A percentile compares a stretch with the other conserved stretches of the same genome.
phyloP scores from a whole-genome alignment of 2,329 filamentous ascomycete genomes.

The Sphaerulina musiva region DNA sequence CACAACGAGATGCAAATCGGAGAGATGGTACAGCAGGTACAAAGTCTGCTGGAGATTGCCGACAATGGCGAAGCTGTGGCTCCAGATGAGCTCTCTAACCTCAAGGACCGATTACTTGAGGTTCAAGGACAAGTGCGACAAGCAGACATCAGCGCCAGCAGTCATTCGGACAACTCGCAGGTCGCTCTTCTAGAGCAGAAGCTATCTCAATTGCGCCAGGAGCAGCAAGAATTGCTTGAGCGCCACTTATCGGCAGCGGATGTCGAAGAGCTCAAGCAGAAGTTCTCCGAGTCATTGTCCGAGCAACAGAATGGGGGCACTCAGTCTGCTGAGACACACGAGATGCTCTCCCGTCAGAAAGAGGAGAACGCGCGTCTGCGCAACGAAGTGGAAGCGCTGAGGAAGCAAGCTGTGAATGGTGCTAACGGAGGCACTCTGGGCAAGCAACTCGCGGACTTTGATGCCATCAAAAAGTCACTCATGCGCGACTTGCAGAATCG shows the following conservation, averaged over 20 bases:
- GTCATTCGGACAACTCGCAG: constrained; percentile 54
- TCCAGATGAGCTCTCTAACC: constrained; percentile 69
- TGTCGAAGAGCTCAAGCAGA: constrained; percentile 74
- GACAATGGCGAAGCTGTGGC: constrained; percentile 70
- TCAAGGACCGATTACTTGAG: constrained; percentile 74
- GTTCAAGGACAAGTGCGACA: constrained; percentile 89
- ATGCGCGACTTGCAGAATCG: constrained; percentile 99
- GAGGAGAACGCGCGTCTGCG: constrained; percentile 79
- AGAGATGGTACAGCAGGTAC: constrained; percentile 75
- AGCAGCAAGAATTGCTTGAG: constrained; percentile 77
- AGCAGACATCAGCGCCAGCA: constrained; percentile 73
- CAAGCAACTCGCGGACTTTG: constrained; percentile 97
- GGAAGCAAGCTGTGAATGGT: constrained; percentile 61
- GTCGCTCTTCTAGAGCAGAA: constrained; percentile 66
- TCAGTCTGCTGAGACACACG: constrained; percentile 58
- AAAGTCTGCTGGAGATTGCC: constrained; percentile 69
- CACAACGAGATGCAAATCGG: constrained; percentile 83
- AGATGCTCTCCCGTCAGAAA: constrained; percentile 68
- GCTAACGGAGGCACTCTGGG: constrained; percentile 66
- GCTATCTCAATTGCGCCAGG: constrained; percentile 65
- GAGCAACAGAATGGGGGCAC: constrained; percentile 46
- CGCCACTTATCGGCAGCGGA: constrained; percentile 72
- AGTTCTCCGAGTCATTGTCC: constrained; percentile 68
- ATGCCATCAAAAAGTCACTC: constrained; percentile 98
- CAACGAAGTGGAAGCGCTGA: constrained; percentile 71